These are phyloP conservation scores for Talaromyces albobiverticillius DNA, from an alignment of 2,329 filamentous ascomycete species.

Conservation along the genomic window DNA sequence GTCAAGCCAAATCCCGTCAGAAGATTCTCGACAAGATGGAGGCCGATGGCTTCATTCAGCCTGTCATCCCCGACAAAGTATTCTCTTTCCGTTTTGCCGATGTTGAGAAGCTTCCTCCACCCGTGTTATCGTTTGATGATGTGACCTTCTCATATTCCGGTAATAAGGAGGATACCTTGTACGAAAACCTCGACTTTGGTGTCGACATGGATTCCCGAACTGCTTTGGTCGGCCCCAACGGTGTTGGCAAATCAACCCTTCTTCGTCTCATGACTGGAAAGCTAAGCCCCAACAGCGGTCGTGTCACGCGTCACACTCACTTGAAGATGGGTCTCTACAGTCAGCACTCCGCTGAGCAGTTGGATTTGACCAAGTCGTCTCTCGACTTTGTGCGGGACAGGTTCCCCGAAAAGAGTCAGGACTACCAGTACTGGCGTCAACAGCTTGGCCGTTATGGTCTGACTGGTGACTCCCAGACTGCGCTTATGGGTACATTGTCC, in stretches of 20 bases:
- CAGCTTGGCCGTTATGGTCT: slow-evolving; percentile 94
- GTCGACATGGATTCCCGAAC: slow-evolving; percentile 99
- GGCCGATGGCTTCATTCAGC: slow-evolving; percentile 96
- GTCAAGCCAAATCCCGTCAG: slow-evolving; percentile 97
- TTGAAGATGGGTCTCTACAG: slow-evolving; percentile 98
- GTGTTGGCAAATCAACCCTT: slow-evolving; percentile 97
- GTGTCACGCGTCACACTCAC: slow-evolving; percentile 90
- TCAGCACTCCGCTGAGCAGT: slow-evolving; percentile 97
- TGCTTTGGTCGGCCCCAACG: slow-evolving; percentile 94
- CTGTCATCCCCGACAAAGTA: slow-evolving; percentile 76
- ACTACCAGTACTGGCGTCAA: slow-evolving; percentile 99
- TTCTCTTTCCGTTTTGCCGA: slow-evolving; percentile 99
- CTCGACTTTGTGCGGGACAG: slow-evolving; percentile 98
- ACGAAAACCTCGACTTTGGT: slow-evolving; percentile 95
- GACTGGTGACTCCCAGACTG: slow-evolving; percentile 88
- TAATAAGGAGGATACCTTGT: slow-evolving; percentile 82
- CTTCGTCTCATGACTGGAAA: slow-evolving; percentile 96
- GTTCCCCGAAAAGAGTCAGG: slow-evolving; percentile 83
- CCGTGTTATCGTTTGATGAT: slow-evolving; percentile 92
- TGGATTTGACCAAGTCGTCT: slow-evolving; percentile 95
- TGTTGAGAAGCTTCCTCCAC: slow-evolving; percentile 97
- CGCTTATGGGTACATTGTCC: slow-evolving; percentile 95
- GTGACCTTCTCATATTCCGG: slow-evolving; percentile 98
- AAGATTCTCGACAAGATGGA: slow-evolving; percentile 99
- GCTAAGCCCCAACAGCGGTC: slow-evolving; percentile 77